Conservation (phyloP, 2,329 filamentous ascomycete species). For the Stemphylium vesicarium region DNA sequence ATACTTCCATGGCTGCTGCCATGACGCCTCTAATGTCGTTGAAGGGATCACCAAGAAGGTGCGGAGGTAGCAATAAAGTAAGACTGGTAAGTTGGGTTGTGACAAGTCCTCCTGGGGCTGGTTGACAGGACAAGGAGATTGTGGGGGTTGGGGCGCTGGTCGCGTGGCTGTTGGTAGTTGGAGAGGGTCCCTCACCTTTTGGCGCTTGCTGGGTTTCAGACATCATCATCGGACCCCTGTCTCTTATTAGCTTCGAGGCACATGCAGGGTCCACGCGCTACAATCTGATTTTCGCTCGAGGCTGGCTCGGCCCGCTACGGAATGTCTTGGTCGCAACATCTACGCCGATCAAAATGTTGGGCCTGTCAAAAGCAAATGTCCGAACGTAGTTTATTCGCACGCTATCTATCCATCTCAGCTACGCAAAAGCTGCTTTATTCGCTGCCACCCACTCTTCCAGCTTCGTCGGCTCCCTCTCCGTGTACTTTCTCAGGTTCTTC, state of each 20-base stretch:
- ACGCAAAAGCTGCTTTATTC: slow-evolving; percentile 5
- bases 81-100: not conserved
- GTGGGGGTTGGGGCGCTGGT: slow-evolving; percentile 4
- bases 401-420: not conserved
- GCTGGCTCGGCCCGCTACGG: not conserved
- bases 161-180: slow-evolving; percentile 1
- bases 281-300: not conserved
- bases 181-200: not conserved
- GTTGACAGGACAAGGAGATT: not conserved
- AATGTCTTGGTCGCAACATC: not conserved
- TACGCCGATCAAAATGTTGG: not conserved
- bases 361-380: no score
- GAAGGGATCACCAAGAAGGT: not conserved
- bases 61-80: not conserved
- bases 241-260: not conserved
- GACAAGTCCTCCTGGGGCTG: not conserved
- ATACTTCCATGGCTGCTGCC: slow-evolving; percentile 26
- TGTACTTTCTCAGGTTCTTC: slow-evolving; percentile 15
- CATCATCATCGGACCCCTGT: slow-evolving; percentile 9
- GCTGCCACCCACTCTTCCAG: slow-evolving; percentile 11
- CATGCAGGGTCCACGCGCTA: slow-evolving; percentile 17
- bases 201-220: slow-evolving; percentile 17
- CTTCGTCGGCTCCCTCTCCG: slow-evolving; percentile 9
- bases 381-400: no score
- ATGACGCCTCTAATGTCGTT: slow-evolving; percentile 9